Base-by-base conservation (phyloP, 495 filamentous ascomycete genomes). In the Schizothecium vesticola region DNA sequence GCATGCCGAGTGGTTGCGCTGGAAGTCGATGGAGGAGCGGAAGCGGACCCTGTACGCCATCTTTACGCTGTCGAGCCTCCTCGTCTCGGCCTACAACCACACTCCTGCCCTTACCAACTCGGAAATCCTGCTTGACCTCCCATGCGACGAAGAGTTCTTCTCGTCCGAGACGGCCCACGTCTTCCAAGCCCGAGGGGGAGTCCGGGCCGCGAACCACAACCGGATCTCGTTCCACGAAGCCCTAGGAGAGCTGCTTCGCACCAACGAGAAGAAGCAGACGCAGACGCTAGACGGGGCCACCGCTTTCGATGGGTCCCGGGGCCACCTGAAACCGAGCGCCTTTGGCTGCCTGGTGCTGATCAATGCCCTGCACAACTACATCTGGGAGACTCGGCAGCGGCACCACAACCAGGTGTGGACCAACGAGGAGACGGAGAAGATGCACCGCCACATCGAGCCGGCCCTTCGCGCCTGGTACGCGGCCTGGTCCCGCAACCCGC, bases 391-490 rank as follows among this genome's bases (percentile, higher is more conserved):
- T 1, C 87, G 95, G 55, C 94, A 97, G 77, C 83, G 93, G 43
- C 94, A 97, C 73, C 89, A 93, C 74, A 93, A 91, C 67, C 89
- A 93, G 69, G 86, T 92, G 69, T 97, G 94, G 94, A 97, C 93
- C 19, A 86, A 90, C 28, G 88, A 91, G 69, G 95, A 98, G 77
- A 96, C 92, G 0, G 93, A 98, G 70, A 91, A 92, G 61, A 97
- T 99, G 94, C 93, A 97, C 78, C 89, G 91, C 13, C 93, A 96
- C 74, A 96, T 99, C 63, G 95, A 97, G 74, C 95, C 95, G 11
- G 95, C 96, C 24, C 80, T 99, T 67, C 89, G 91, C 76, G 94
- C 95, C 19, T 99, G 95, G 95, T 92, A 97, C 78, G 89, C 92
- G 59, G 95, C 93, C 1, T 99, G 95, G 94, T 89, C 90, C 23